Percentiles rank a stretch among this genome's conserved stretches.
phyloP scores from a whole-genome alignment of 2,329 filamentous ascomycete genomes.

The Pseudopithomyces maydicus region DNA sequence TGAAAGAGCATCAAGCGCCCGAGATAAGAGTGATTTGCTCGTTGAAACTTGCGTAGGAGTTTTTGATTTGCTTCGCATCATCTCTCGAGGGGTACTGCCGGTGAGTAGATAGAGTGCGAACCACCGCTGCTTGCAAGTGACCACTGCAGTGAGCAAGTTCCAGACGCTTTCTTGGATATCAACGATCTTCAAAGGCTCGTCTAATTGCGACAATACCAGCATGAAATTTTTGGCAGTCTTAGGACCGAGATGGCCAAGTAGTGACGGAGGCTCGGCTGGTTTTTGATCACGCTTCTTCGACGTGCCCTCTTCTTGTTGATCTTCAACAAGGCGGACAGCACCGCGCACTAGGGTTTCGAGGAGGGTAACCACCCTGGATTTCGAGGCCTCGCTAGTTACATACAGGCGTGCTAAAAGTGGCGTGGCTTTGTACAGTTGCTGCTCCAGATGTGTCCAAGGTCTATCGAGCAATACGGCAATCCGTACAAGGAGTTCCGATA shows the following conservation, averaged over 20 bases:
- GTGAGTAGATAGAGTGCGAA: conserved; percentile 92
- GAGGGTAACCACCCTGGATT: conserved; percentile 68
- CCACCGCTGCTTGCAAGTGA: conserved; percentile 93
- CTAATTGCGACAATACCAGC: conserved; percentile 74
- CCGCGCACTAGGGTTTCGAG: conserved; percentile 75
- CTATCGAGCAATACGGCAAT: conserved; percentile 68
- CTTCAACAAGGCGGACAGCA: conserved; percentile 62
- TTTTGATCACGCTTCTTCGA: conserved; percentile 38
- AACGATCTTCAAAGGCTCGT: conserved; percentile 72
- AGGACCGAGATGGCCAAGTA: conserved; percentile 87
- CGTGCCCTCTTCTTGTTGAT: conserved; percentile 14
- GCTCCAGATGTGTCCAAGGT: conserved; percentile 70
- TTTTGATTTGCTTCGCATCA: conserved; percentile 63
- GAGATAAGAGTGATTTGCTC: conserved; percentile 71
- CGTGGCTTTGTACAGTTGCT: conserved; percentile 79
- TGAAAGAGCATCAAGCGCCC: conserved; percentile 73
- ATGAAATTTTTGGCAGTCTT: conserved; percentile 85
- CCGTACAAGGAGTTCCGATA: conserved; percentile 73
- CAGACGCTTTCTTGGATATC: conserved; percentile 73
- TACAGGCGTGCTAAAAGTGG: conserved; percentile 79
- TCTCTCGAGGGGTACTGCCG: conserved; percentile 80
- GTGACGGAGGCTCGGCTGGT: conserved; percentile 75
- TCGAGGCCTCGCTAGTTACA: conserved; percentile 70
- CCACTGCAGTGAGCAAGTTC: conserved; percentile 83
- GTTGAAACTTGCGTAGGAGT: conserved; percentile 44